Conservation (phyloP, 768 basidiomycete genomes). For the Termitomyces sp. region DNA sequence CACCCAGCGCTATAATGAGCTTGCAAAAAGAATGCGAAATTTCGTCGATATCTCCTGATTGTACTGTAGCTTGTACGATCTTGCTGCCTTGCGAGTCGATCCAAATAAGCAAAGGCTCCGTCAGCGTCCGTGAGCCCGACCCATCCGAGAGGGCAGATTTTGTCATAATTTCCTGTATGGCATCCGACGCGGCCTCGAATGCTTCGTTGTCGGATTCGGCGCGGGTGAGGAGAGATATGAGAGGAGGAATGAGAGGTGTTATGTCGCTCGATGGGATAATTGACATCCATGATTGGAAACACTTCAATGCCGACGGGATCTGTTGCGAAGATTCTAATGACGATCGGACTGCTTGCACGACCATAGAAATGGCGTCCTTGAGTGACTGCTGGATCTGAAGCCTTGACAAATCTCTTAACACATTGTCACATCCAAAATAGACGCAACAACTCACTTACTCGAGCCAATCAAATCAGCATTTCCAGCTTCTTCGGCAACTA, state of each 20-base stretch:
- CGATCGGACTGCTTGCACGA: slow-evolving; percentile 59
- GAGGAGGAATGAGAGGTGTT: slow-evolving; percentile 56
- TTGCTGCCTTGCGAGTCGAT: slow-evolving; percentile 46
- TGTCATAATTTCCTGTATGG: slow-evolving; percentile 73
- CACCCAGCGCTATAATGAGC: slow-evolving; percentile 74
- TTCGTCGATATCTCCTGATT: slow-evolving; percentile 42
- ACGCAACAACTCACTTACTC: slow-evolving; percentile 52
- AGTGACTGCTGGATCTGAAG: slow-evolving; percentile 61
- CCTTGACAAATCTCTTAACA: slow-evolving; percentile 27
- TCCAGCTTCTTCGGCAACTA: slow-evolving; percentile 79
- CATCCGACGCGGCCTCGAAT: slow-evolving; percentile 64
- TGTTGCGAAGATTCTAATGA: slow-evolving; percentile 48
- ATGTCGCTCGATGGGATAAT: slow-evolving; percentile 68
- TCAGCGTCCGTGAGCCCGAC: slow-evolving; percentile 62
- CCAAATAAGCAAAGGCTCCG: slow-evolving; percentile 87
- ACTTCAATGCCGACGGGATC: slow-evolving; percentile 67
- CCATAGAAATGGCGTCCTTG: slow-evolving; percentile 62
- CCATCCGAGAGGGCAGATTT: slow-evolving; percentile 71
- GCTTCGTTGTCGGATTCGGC: slow-evolving; percentile 43
- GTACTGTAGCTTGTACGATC: slow-evolving; percentile 32
- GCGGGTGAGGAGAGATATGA: slow-evolving; percentile 61
- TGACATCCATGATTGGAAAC: slow-evolving; percentile 80
- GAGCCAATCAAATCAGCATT: slow-evolving; percentile 69
- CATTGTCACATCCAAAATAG: neutral
- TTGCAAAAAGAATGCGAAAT: slow-evolving; percentile 73